phyloP scores from a whole-genome alignment of 768 basidiomycete genomes.

The Mycena polygramma region DNA sequence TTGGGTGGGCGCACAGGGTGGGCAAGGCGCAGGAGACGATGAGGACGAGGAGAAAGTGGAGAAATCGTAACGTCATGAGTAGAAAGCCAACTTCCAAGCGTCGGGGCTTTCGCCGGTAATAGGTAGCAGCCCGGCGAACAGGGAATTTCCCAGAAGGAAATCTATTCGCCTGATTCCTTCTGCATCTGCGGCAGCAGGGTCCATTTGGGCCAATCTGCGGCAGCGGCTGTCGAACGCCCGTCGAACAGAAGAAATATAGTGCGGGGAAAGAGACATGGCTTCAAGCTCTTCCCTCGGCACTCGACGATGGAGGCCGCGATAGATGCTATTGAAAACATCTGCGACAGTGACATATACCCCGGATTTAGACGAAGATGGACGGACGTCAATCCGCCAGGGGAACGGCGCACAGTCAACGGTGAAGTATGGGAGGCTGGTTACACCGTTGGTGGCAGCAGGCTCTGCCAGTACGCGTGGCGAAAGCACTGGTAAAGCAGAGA shows the following conservation, averaged over 20 bases:
- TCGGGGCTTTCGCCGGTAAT: constrained; percentile 46
- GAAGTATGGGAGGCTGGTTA: constrained; percentile 40
- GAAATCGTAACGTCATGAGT: constrained; percentile 20
- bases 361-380: constrained; percentile 38
- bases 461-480: constrained; percentile 39
- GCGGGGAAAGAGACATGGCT: constrained; percentile 40
- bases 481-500: constrained; percentile 24
- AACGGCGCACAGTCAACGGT: constrained; percentile 37
- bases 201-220: constrained; percentile 39
- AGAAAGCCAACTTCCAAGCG: constrained; percentile 42
- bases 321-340: constrained; percentile 59
- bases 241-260: constrained; percentile 43
- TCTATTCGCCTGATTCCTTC: constrained; percentile 63
- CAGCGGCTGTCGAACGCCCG: constrained; percentile 53
- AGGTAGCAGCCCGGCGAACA: constrained; percentile 55
- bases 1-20: neutral
- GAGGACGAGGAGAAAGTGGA: neutral
- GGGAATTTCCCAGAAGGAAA: constrained; percentile 53
- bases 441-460: constrained; percentile 36
- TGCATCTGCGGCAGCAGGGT: constrained; percentile 41
- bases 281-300: constrained; percentile 52
- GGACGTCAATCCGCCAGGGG: constrained; percentile 40
- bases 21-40: neutral
- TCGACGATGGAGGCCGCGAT: constrained; percentile 52
- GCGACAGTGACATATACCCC: constrained; percentile 45